Percentiles rank a stretch among this genome's conserved stretches.
Evolutionary conservation across 2,329 filamentous ascomycete genomes (phyloP).

Genomic region (Rhynchosporium secalis): DNA sequence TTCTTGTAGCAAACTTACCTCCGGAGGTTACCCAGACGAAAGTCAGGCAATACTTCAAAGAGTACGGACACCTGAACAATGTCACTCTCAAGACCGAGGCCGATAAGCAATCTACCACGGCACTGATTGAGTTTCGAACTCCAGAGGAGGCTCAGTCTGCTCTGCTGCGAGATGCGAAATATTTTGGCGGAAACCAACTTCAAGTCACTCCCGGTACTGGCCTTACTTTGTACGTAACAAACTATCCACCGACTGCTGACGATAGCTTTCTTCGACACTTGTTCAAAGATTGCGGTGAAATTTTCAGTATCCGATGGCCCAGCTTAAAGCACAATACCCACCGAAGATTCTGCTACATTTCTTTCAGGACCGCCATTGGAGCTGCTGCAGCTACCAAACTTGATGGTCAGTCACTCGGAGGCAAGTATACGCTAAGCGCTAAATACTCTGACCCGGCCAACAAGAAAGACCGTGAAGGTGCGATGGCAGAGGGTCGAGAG

Average conservation of each 20-base stretch:
- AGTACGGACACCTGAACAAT: conserved; percentile 81
- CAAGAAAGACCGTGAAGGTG: conserved; percentile 77
- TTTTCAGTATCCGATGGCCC: conserved; percentile 84
- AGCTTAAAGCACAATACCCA: conserved; percentile 86
- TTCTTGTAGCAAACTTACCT: conserved; percentile 80
- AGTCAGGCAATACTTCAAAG: conserved; percentile 86
- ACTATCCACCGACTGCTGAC: conserved; percentile 79
- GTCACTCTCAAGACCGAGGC: conserved; percentile 67
- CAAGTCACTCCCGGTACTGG: conserved; percentile 72
- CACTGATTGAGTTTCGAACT: conserved; percentile 81
- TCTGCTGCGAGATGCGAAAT: conserved; percentile 77
- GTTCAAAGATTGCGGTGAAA: conserved; percentile 74
- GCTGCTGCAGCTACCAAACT: conserved; percentile 72
- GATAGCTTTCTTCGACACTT: conserved; percentile 67
- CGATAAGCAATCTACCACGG: conserved; percentile 62
- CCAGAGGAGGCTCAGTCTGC: conserved; percentile 80
- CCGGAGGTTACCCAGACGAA: conserved; percentile 66
- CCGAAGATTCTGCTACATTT: conserved; percentile 92
- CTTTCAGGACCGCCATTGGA: conserved; percentile 71
- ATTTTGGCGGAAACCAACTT: conserved; percentile 71
- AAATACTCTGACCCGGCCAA: conserved; percentile 82
- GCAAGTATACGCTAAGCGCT: conserved; percentile 66
- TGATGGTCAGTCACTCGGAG: conserved; percentile 68
- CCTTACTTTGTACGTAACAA: conserved; percentile 85
- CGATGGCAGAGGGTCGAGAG: conserved; percentile 84